Base-by-base conservation (phyloP, 1,284 basidiomycete species). In the Heterobasidion parviporum region DNA sequence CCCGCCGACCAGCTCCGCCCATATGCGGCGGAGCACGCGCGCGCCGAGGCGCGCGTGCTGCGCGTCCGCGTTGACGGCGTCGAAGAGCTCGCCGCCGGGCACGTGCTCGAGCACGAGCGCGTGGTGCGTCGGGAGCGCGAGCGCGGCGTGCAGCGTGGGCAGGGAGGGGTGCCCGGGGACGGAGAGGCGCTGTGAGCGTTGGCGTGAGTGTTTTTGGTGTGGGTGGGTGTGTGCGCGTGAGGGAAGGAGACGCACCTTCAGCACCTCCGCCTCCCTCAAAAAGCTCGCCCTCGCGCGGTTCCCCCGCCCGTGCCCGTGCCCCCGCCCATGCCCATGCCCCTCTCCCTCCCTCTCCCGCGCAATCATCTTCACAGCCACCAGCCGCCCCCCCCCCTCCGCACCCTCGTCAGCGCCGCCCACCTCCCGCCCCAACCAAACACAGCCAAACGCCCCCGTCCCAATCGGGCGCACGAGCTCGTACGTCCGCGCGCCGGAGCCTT, bases 311-410 rank as follows among this genome's bases (percentile, higher is more conserved):
- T 44, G 26, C 54, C 54, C 38, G 18, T 44, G n/a, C 26, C 8
- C 9, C 20, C 50, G 34, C 52, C 53, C 45, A 15, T 44, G 18
- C 54, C 54, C 38, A 16, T 46, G n/a, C 26, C 8, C 45, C 78
- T 18, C 18, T 18, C 18, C 18, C 18, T 18, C 63, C 84, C 81
- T 44, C 76, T 72, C 38, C 18, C 84, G 74, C 53, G 85, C 80
- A 26, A 93, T 88, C 76, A 94, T 81, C 76, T 95, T 95, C 64
- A 95, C 83, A 7, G 93, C 92, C 7, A 93, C 91, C 1, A 89
- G 65, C 50, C 54, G 54, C 32, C 56, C 41, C 9, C 59, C 57
- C 4, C 61, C 15, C 38, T 26, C 20, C 20, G 20, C 58, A 34
- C 55, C 58, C 1, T 48, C 56, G 15, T 54, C 45, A 32, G 62